Conservation (phyloP, 352 stramenopile species). For the Globisporangium nagaii region DNA sequence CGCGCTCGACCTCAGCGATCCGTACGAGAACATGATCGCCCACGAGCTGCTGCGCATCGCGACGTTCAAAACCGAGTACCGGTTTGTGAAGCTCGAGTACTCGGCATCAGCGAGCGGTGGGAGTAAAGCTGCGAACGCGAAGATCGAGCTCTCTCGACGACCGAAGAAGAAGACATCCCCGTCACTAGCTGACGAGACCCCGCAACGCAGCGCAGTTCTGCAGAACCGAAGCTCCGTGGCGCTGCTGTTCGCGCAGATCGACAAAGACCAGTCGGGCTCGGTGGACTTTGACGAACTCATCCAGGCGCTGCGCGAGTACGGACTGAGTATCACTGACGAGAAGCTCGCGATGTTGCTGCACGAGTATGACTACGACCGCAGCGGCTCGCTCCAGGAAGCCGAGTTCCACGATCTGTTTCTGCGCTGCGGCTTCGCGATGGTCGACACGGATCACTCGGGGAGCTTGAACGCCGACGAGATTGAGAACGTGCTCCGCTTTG, state of each 20-base stretch:
- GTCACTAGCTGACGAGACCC: background rate
- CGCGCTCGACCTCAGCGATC: slow-evolving; percentile 47
- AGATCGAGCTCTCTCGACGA: slow-evolving; percentile 18
- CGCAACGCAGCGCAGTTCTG: background rate
- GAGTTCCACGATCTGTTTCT: slow-evolving; percentile 60
- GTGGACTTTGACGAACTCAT: slow-evolving; percentile 38
- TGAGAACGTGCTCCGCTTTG: slow-evolving; percentile 36
- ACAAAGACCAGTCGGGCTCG: slow-evolving; percentile 38
- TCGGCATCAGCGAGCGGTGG: slow-evolving; percentile 12
- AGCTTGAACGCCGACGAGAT: slow-evolving; percentile 47
- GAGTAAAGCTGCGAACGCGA: slow-evolving; percentile 9
- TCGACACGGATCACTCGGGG: slow-evolving; percentile 53
- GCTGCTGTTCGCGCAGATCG: slow-evolving; percentile 39
- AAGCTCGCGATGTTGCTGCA: slow-evolving; percentile 25
- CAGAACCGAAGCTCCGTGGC: slow-evolving; percentile 13
- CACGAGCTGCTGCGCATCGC: slow-evolving; percentile 63
- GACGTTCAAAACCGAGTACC: slow-evolving; percentile 40
- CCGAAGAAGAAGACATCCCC: background rate
- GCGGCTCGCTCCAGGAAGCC: slow-evolving; percentile 28
- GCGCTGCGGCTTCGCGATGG: slow-evolving; percentile 48
- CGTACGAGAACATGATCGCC: slow-evolving; percentile 74
- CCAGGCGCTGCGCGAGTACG: slow-evolving; percentile 25
- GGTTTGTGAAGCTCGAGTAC: slow-evolving; percentile 54
- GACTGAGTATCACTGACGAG: slow-evolving; percentile 29
- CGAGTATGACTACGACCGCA: slow-evolving; percentile 55